Evolutionary conservation across 345 rosid species (phyloP).

Genomic region (Eucalyptus dawsonii): DNA sequence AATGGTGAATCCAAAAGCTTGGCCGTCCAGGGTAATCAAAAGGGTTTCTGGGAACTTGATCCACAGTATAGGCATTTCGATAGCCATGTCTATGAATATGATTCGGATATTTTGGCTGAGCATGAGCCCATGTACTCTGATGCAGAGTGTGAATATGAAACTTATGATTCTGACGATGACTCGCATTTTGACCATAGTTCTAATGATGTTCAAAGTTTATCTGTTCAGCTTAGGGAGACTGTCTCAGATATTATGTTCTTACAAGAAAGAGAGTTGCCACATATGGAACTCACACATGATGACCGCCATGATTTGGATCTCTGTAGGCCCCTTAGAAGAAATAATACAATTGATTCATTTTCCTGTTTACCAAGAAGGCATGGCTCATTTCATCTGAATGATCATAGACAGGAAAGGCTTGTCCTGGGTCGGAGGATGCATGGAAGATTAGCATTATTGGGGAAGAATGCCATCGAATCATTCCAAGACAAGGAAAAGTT

Average conservation of each 20-base stretch:
- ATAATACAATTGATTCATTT: slow-evolving; percentile 3
- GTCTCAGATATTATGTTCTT: slow-evolving; percentile 6
- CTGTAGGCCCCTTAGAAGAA: slow-evolving; percentile 15
- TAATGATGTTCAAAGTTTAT: neutral
- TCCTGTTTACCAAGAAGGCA: slow-evolving; percentile 9
- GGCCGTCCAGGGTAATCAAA: slow-evolving; percentile 17
- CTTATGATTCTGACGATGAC: slow-evolving; percentile 1
- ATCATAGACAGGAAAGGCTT: slow-evolving; percentile 3
- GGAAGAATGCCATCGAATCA: slow-evolving; percentile 7
- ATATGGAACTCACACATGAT: neutral
- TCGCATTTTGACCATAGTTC: slow-evolving; percentile 4
- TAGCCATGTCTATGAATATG: slow-evolving; percentile 7
- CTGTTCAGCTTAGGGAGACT: slow-evolving; percentile 1
- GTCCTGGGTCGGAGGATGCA: neutral
- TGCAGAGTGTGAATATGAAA: slow-evolving; percentile 1
- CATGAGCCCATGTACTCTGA: slow-evolving; percentile 9
- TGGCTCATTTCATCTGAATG: neutral
- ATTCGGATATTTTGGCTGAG: slow-evolving; percentile 10
- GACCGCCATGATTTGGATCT: slow-evolving; percentile 13
- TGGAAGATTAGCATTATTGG: slow-evolving; percentile 12
- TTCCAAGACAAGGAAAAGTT: neutral
- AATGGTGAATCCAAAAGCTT: slow-evolving; percentile 22
- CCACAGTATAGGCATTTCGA: neutral
- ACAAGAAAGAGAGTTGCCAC: slow-evolving; percentile 15
- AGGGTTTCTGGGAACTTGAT: slow-evolving; percentile 4